These are phyloP conservation scores for Blastobotrys malaysiensis DNA, from an alignment of 1,139 yeast genomes.

Conservation along the genomic window DNA sequence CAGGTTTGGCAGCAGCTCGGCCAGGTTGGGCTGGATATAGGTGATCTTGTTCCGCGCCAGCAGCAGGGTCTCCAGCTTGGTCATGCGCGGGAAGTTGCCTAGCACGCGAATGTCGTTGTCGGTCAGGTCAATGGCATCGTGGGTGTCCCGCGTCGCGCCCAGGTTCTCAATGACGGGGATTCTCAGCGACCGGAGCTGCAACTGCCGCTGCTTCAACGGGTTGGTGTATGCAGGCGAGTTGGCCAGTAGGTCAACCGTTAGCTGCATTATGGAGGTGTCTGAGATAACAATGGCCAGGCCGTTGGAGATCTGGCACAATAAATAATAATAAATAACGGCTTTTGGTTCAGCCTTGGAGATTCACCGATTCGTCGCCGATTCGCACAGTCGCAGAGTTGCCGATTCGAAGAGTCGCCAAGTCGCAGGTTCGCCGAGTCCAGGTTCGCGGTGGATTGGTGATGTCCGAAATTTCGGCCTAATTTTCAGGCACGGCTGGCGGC, in stretches of 20 bases:
- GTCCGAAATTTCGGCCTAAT: background rate
- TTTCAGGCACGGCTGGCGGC: background rate
- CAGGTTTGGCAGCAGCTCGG: conserved; percentile 41
- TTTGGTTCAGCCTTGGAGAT: too few relatives aligned
- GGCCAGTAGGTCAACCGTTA: conserved; percentile 44
- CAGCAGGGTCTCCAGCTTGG: conserved; percentile 46
- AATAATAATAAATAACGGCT: background rate
- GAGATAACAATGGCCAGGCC: too few relatives aligned
- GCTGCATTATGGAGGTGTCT: too few relatives aligned
- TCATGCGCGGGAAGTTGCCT: conserved; percentile 46
- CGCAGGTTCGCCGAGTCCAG: background rate
- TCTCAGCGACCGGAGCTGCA: conserved; percentile 39
- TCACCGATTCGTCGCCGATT: too few relatives aligned
- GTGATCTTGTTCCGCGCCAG: conserved; percentile 54
- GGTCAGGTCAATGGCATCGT: conserved; percentile 59
- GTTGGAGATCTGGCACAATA: too few relatives aligned
- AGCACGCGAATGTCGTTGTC: conserved; percentile 57
- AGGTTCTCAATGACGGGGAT: conserved; percentile 42
- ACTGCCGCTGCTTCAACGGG: conserved; percentile 41
- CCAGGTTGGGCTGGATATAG: conserved; percentile 35
- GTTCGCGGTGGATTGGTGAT: background rate
- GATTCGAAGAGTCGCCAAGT: too few relatives aligned
- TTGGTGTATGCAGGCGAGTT: conserved; percentile 50
- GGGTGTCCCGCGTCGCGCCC: conserved; percentile 39
- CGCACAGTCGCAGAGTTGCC: too few relatives aligned